A percentile compares a stretch with the other conserved stretches of the same genome.
Evolutionary conservation across 208 protist species (phyloP).

Genomic region (Leptomonas seymouri): DNA sequence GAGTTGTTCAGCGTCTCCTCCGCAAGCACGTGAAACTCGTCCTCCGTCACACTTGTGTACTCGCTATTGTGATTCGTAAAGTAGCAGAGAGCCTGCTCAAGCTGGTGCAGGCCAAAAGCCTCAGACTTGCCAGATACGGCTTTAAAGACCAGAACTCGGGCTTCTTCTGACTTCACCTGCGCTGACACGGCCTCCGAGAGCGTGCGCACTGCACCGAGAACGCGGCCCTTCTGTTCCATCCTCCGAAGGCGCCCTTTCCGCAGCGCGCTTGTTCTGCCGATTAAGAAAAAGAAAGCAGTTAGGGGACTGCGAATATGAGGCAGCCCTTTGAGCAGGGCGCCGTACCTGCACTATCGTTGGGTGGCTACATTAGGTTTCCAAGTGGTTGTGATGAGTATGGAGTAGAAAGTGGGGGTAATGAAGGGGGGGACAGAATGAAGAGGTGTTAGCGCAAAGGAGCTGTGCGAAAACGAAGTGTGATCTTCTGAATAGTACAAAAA

Average conservation of each 20-base stretch:
- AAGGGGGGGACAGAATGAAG: not conserved
- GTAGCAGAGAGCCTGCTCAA: slow-evolving; percentile 63
- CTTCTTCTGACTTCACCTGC: slow-evolving; percentile 36
- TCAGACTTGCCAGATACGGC: slow-evolving; percentile 43
- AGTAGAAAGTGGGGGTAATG: not conserved
- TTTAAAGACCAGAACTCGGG: slow-evolving; percentile 36
- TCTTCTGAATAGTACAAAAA: not conserved
- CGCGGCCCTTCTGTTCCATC: slow-evolving; percentile 41
- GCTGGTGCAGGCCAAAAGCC: slow-evolving; percentile 48
- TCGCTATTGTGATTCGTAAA: slow-evolving; percentile 87
- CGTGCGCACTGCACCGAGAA: slow-evolving; percentile 75
- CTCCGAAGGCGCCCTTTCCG: not conserved
- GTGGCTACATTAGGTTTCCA: not conserved
- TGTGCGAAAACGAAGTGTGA: no score
- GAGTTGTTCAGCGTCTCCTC: slow-evolving; percentile 89
- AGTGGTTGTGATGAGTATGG: not conserved
- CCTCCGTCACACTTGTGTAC: slow-evolving; percentile 64
- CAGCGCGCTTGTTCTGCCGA: no score
- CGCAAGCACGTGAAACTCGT: slow-evolving; percentile 71
- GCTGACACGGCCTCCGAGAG: slow-evolving; percentile 56
- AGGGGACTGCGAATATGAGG: not conserved
- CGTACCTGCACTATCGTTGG: not conserved
- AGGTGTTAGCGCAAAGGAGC: no score
- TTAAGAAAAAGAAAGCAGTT: not conserved
- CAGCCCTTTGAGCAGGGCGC: not conserved